Evolutionary conservation across 306 rosid species (phyloP), one percentile per base, ranked within the genome.

Genomic region (Citrullus amarus): DNA sequence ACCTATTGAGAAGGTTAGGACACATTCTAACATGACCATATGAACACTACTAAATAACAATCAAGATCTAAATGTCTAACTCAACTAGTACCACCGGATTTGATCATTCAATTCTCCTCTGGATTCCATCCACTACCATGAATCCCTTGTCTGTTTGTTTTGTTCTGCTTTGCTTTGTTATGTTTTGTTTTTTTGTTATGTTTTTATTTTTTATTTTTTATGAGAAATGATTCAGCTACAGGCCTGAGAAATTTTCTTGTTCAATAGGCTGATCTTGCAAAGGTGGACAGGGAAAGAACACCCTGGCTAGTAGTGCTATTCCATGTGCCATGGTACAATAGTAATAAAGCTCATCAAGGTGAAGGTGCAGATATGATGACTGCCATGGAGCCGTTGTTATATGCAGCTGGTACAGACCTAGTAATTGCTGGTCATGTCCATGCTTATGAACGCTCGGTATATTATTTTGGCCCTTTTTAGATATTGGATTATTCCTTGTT

Each of bases 261-360:
- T 72, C 56, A 77, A 80, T 82, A 91, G 96, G 84, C 17, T 74
- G 98, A 93, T 84, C 85, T 93, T 46, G 84, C 86, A 38, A 91
- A 84, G 88, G 96, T 93, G 83, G 85, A 93, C 83, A 85, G 96
- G 82, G 83, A 76, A 83, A 90, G 82, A 85, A 91, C 97, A 22
- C 98, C 98, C 15, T 93, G 98, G 98, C 80, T 93, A 46, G 61
- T 93, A 41, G 98, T 83, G 80, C 75, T 87, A 55, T 88, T 90
- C 78, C 98, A 93, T 84, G 96, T 89, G 55, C 98, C 98, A 69
- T 93, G 98, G 98, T 93, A 93, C 86, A 93, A 91, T 56, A 93
- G 96, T 78, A 93, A 93, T 82, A 85, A 79, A 76, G 98, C 98
- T 74, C 98, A 93, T 81, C 91, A 80, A 83, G 92, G 96, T n/a